Evolutionary conservation across 805 yeast species (phyloP), one percentile per base, ranked within the genome.

Genomic region (Cyberlindnera xylosilytica): DNA sequence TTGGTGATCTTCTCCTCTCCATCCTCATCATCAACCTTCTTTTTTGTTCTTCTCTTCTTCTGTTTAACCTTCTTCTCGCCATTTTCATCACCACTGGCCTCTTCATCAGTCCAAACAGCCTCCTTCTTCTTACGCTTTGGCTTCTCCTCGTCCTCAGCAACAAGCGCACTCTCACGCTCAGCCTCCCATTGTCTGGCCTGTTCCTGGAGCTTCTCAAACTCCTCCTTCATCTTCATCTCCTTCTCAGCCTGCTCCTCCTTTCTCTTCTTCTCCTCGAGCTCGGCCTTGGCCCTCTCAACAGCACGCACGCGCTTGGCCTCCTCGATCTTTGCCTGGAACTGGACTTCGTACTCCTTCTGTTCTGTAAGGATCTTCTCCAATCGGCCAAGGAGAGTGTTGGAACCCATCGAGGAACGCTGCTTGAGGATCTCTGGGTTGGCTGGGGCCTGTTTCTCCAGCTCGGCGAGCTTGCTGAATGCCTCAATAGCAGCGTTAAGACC

Each of bases 331-430:
- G 69, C 69, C 39, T 74, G 73, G 40, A 78, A 69, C 44, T 75
- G 72, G 15, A 61, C 61, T 44, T 87, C 90, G 61, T 73, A 81
- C 47, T 74, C 82, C 50, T 72, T 69, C 50, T 93, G 97, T 51
- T 87, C 91, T 20, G 74, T 78, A 39, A 84, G 66, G 22, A 82
- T 78, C 46, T 82, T 76, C 51, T 76, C 84, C 50, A 93, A 72
- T 58, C 89, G 83, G 45, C 77, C 80, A 47, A 76, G 70, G 59
- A 89, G 71, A 0, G 96, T 85, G 43, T 81, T 78, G 38, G 79
- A 73, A 59, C 96, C 97, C 74, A 88, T 76, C 51, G 77, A 76
- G n/a, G 93, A 91, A 65, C 97, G 81, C 52, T 89, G 83, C 55
- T 81, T 83, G 52, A 93, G 70, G 49, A 90, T 97, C 16, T 78